Evolutionary conservation across 2,329 filamentous ascomycete species (phyloP).

Genomic region (Cytospora chrysosperma): DNA sequence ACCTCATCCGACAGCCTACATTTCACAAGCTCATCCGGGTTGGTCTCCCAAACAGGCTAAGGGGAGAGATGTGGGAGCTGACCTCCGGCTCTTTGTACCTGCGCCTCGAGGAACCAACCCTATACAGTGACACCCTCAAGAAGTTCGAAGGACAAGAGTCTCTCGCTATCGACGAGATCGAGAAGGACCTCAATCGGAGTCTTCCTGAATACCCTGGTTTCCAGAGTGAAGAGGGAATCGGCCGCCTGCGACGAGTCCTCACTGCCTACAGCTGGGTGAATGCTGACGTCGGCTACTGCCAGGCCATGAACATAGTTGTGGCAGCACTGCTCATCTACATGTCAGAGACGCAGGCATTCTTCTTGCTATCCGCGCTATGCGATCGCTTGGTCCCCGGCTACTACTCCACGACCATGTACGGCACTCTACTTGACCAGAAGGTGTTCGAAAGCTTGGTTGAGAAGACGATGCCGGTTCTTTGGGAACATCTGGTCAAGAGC

Average conservation of each 20-base stretch:
- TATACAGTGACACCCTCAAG: conserved; percentile 79
- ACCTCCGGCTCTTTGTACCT: conserved; percentile 89
- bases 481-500: conserved; percentile 96
- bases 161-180: conserved; percentile 96
- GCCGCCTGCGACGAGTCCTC: conserved; percentile 80
- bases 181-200: conserved; percentile 96
- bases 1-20: conserved; percentile 89
- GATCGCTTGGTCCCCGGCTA: conserved; percentile 93
- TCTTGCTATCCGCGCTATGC: conserved; percentile 85
- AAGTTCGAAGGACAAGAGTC: conserved; percentile 86
- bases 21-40: conserved; percentile 98
- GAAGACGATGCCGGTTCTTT: conserved; percentile 96
- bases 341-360: conserved; percentile 95
- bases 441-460: conserved; percentile 98
- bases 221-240: conserved; percentile 93
- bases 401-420: conserved; percentile 99
- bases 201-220: conserved; percentile 96
- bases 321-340: conserved; percentile 98
- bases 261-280: conserved; percentile 99
- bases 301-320: conserved; percentile 99
- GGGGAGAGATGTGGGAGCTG: conserved; percentile 95
- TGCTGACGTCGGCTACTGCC: conserved; percentile 93
- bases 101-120: conserved; percentile 78
- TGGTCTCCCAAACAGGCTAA: conserved; percentile 85
- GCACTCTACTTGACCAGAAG: conserved; percentile 91